Percentiles rank a stretch among this genome's conserved stretches.
These are phyloP conservation scores for Talaromyces marneffei DNA, from an alignment of 2,329 filamentous ascomycete genomes.

Conservation along the genomic window DNA sequence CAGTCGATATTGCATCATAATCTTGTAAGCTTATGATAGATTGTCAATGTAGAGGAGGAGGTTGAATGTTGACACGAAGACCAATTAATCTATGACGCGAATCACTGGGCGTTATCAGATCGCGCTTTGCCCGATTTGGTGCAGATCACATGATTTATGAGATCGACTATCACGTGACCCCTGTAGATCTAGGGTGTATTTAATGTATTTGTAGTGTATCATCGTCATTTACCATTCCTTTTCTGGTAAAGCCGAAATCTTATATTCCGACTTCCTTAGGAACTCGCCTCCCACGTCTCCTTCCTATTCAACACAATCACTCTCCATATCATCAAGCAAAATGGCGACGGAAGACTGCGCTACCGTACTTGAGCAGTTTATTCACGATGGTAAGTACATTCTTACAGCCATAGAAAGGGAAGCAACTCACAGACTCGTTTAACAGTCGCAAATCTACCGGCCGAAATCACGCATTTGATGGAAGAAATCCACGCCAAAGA, in stretches of 20 bases:
- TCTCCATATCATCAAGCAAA: neutral
- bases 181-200: too few relatives aligned
- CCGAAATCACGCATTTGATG: constrained; percentile 60
- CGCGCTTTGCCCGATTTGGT: neutral
- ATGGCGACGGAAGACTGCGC: constrained; percentile 52
- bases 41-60: neutral
- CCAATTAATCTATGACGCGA: neutral
- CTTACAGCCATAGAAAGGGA: neutral
- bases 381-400: constrained; percentile 52
- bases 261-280: too few relatives aligned
- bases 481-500: constrained; percentile 64
- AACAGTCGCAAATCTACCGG: constrained; percentile 52
- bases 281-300: too few relatives aligned
- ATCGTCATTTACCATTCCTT: too few relatives aligned
- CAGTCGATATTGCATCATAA: neutral
- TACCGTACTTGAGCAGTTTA: constrained; percentile 59
- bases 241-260: too few relatives aligned
- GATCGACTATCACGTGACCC: too few relatives aligned
- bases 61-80: neutral
- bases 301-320: too few relatives aligned
- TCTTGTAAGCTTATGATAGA: neutral
- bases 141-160: neutral
- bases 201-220: too few relatives aligned
- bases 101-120: neutral
- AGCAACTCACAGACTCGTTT: constrained; percentile 3